These are phyloP conservation scores for Globisporangium alternatum DNA, from an alignment of 352 stramenopile species.

Conservation along the genomic window DNA sequence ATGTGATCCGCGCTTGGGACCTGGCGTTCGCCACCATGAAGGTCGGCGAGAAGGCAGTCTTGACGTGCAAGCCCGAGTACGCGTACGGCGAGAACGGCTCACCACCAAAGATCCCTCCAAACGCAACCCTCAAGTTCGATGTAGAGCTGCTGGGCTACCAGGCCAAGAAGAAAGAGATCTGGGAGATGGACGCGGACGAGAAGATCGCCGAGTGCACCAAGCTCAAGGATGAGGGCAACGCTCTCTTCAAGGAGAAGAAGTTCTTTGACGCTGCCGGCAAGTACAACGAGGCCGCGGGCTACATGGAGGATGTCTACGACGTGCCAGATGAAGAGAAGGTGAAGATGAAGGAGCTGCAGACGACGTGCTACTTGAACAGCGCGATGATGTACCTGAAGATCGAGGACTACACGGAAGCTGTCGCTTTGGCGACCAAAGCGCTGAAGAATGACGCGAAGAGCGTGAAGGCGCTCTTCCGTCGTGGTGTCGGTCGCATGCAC, in stretches of 20 bases:
- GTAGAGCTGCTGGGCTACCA: constrained; percentile 94
- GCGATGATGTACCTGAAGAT: constrained; percentile 95
- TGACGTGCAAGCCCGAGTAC: constrained; percentile 92
- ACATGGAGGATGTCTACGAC: constrained; percentile 88
- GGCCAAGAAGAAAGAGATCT: constrained; percentile 94
- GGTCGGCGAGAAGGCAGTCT: constrained; percentile 92
- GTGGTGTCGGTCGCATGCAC: constrained; percentile 80
- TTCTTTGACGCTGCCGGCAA: constrained; percentile 85
- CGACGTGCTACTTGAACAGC: constrained; percentile 91
- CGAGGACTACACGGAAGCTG: constrained; percentile 87
- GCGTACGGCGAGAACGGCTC: constrained; percentile 90
- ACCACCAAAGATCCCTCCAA: constrained; percentile 93
- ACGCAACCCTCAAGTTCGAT: constrained; percentile 94
- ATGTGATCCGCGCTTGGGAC: constrained; percentile 90
- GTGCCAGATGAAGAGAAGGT: constrained; percentile 82
- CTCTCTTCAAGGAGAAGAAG: constrained; percentile 91
- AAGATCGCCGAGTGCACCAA: constrained; percentile 84
- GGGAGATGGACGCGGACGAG: constrained; percentile 86
- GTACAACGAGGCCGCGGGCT: constrained; percentile 75
- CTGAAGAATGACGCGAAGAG: constrained; percentile 80
- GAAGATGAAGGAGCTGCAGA: constrained; percentile 85
- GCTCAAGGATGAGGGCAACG: constrained; percentile 90
- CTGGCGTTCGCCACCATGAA: constrained; percentile 93
- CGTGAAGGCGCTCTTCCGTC: constrained; percentile 86
- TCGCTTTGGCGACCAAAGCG: constrained; percentile 72